phyloP scores from a whole-genome alignment of 352 stramenopile genomes.

The Globisporangium irregulare region DNA sequence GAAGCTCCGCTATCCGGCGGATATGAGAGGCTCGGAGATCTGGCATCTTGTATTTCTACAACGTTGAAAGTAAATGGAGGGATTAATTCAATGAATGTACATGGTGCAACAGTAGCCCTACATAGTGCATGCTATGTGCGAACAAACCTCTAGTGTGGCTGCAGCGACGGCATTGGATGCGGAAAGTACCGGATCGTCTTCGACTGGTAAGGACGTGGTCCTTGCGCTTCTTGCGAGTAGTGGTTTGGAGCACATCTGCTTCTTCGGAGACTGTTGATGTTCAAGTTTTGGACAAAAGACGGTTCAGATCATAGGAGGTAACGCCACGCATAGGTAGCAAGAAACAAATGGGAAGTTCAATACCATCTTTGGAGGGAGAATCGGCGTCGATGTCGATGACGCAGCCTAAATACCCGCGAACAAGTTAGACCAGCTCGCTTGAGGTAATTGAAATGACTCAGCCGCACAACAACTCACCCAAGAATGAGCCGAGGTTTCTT shows the following conservation, averaged over 20 bases:
- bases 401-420: slow-evolving; percentile 13
- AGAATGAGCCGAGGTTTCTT: slow-evolving; percentile 27
- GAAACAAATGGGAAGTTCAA: background rate
- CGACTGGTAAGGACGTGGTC: slow-evolving; percentile 11
- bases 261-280: slow-evolving; percentile 43
- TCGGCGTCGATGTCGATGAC: slow-evolving; percentile 32
- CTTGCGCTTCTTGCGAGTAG: slow-evolving; percentile 25
- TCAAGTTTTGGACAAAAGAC: background rate
- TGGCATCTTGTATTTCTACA: slow-evolving; percentile 56
- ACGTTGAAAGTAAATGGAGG: background rate
- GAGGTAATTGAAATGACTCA: too few species aligned
- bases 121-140: too few species aligned
- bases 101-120: background rate
- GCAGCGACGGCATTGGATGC: background rate
- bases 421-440: background rate
- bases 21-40: slow-evolving; percentile 65
- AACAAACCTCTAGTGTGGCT: slow-evolving; percentile 25
- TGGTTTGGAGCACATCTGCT: slow-evolving; percentile 4
- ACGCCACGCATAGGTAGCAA: background rate
- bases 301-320: background rate
- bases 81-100: background rate
- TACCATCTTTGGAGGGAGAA: slow-evolving; percentile 63
- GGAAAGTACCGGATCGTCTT: background rate
- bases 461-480: slow-evolving; percentile 16
- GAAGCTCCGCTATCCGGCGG: slow-evolving; percentile 58